Conservation (phyloP, 495 filamentous ascomycete genomes). For the Trichoderma virens region DNA sequence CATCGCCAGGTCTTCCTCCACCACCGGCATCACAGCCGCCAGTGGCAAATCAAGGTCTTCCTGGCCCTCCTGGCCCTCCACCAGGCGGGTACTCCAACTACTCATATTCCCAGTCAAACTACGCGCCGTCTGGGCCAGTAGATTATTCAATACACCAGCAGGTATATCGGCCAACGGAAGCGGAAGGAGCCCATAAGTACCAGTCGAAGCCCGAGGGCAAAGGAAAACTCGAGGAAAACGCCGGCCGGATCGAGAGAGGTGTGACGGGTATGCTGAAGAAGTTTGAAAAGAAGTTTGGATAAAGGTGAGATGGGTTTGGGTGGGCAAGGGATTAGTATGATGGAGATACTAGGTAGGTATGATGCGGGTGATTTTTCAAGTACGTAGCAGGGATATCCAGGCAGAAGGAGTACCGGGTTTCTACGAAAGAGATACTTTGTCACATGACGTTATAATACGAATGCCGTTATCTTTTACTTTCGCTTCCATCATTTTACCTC, state of each 20-base stretch:
- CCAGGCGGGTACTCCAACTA: slow-evolving; percentile 51
- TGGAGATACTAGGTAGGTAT: background rate
- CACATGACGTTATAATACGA: too few relatives aligned
- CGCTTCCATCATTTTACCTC: background rate
- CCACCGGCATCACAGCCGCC: slow-evolving; percentile 21
- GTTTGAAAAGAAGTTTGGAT: slow-evolving; percentile 76
- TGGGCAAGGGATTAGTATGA: background rate
- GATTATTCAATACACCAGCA: slow-evolving; percentile 70
- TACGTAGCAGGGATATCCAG: too few relatives aligned
- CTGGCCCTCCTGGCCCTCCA: slow-evolving; percentile 22
- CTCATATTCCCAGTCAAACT: slow-evolving; percentile 35
- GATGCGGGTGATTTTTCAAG: too few relatives aligned
- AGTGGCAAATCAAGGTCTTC: slow-evolving; percentile 19
- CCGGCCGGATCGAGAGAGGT: slow-evolving; percentile 65
- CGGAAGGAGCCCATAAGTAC: slow-evolving; percentile 39
- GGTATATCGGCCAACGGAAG: slow-evolving; percentile 67
- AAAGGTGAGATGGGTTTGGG: background rate
- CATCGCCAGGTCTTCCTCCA: slow-evolving; percentile 25
- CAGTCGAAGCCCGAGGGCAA: slow-evolving; percentile 44
- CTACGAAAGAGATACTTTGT: too few relatives aligned
- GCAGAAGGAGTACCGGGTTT: too few relatives aligned
- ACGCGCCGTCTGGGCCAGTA: slow-evolving; percentile 21
- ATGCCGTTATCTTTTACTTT: too few relatives aligned
- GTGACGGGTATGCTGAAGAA: slow-evolving; percentile 79
- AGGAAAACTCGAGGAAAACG: slow-evolving; percentile 59